Conservation (phyloP, 2,329 filamentous ascomycete genomes). For the Sclerotinia glacialis region DNA sequence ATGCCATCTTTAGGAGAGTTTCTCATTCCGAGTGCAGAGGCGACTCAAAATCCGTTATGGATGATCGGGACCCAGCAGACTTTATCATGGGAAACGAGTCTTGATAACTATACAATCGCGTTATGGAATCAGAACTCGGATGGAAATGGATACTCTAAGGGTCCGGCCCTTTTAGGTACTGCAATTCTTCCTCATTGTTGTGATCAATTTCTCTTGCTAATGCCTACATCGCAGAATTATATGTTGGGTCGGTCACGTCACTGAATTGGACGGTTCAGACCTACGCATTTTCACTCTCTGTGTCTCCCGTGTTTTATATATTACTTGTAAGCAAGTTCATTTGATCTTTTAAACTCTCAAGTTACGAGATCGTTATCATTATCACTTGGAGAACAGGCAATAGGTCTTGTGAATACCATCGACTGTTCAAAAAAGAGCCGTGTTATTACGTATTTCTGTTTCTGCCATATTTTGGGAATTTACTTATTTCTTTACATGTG, state of each 20-base stretch:
- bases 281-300: slow-evolving; percentile 10
- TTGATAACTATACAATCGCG: slow-evolving; percentile 19
- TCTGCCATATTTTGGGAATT: not conserved
- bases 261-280: slow-evolving; percentile 21
- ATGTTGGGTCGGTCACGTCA: slow-evolving; percentile 8
- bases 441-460: not conserved
- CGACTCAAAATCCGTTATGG: slow-evolving; percentile 15
- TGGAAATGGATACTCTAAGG: slow-evolving; percentile 8
- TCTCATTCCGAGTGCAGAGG: slow-evolving; percentile 7
- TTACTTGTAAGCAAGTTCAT: slow-evolving; percentile 17
- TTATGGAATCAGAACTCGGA: slow-evolving; percentile 15
- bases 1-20: slow-evolving; percentile 7
- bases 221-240: slow-evolving; percentile 3
- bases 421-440: not conserved
- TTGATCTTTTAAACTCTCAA: too few species aligned
- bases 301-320: slow-evolving; percentile 19
- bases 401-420: not conserved
- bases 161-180: slow-evolving; percentile 19
- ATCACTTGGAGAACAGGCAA: not conserved
- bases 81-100: slow-evolving; percentile 19
- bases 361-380: not conserved
- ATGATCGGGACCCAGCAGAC: slow-evolving; percentile 11
- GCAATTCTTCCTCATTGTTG: not conserved
- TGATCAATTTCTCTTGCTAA: not conserved
- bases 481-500: not conserved